These are phyloP conservation scores for Chenopodium formosanum DNA, from an alignment of 148 eudicot genomes.

Conservation along the genomic window DNA sequence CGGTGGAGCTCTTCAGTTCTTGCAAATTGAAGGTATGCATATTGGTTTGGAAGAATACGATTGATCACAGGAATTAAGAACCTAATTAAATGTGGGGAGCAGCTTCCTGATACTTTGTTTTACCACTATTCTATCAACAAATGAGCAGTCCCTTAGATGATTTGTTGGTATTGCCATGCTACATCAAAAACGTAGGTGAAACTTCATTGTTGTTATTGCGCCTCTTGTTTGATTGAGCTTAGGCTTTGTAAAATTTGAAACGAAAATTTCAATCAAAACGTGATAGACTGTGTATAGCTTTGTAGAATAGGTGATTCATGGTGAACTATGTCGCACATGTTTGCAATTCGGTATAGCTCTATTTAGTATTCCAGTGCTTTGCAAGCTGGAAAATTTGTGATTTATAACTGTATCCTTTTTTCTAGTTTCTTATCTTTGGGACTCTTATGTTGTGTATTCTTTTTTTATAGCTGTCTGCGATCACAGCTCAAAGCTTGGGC, in stretches of 20 bases:
- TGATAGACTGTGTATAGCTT: too few species aligned
- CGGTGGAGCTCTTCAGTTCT: not conserved
- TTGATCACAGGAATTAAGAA: not conserved
- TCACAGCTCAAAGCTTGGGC: too few species aligned
- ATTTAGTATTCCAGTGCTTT: not conserved
- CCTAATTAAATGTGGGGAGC: not conserved
- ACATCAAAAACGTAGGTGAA: conserved; percentile 6
- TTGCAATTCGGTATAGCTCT: not conserved
- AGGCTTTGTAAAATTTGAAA: not conserved
- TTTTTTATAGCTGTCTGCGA: fast-evolving
- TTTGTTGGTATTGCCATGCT: not conserved
- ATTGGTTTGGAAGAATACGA: not conserved
- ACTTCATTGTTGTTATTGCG: not conserved
- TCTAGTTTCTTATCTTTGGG: too few species aligned
- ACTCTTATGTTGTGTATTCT: too few species aligned
- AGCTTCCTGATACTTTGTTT: not conserved
- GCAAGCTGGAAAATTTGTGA: not conserved
- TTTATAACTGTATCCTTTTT: too few species aligned
- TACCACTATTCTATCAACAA: not conserved
- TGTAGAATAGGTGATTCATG: not conserved
- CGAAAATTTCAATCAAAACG: too few species aligned
- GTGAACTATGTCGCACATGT: not conserved
- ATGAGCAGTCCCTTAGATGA: not conserved
- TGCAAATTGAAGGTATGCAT: not conserved
- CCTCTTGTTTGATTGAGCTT: not conserved